phyloP scores from a whole-genome alignment of 352 stramenopile genomes.

The Globisporangium viniferum region DNA sequence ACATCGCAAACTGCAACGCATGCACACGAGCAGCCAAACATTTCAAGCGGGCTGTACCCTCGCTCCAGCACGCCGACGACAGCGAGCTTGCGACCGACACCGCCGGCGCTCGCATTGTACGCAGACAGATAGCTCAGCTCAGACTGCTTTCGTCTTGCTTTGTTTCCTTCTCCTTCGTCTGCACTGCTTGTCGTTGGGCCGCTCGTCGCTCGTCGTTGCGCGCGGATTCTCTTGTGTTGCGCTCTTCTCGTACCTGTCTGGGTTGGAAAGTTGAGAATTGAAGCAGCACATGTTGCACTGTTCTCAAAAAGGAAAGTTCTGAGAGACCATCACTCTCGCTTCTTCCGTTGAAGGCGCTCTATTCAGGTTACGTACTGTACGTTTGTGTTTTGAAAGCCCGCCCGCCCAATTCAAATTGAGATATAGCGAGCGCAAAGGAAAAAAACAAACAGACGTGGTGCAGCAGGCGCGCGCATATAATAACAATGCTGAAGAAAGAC shows the following conservation, averaged over 20 bases:
- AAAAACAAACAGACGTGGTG: background rate
- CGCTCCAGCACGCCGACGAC: background rate
- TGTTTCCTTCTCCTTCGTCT: background rate
- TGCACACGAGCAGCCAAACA: background rate
- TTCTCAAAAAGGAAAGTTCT: conserved; percentile 3
- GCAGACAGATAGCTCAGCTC: background rate
- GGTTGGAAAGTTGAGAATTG: conserved; percentile 5
- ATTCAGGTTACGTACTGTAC: conserved; percentile 18
- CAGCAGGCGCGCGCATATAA: background rate
- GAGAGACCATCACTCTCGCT: conserved; percentile 30
- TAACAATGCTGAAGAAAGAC: conserved; percentile 30
- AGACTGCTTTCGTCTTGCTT: background rate
- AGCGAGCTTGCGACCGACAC: background rate
- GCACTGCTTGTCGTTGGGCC: background rate
- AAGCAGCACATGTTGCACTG: background rate
- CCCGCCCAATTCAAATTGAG: background rate
- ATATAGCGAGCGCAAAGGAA: background rate
- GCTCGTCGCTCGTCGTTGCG: conserved; percentile 1
- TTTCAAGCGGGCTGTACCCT: background rate
- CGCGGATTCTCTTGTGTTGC: background rate
- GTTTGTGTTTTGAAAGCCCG: background rate
- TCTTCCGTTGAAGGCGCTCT: conserved; percentile 9
- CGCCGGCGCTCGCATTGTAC: background rate
- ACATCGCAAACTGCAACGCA: background rate
- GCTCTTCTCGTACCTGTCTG: background rate